phyloP scores from a whole-genome alignment of 2,329 filamentous ascomycete genomes.

The Phyllosticta citrichinensis region DNA sequence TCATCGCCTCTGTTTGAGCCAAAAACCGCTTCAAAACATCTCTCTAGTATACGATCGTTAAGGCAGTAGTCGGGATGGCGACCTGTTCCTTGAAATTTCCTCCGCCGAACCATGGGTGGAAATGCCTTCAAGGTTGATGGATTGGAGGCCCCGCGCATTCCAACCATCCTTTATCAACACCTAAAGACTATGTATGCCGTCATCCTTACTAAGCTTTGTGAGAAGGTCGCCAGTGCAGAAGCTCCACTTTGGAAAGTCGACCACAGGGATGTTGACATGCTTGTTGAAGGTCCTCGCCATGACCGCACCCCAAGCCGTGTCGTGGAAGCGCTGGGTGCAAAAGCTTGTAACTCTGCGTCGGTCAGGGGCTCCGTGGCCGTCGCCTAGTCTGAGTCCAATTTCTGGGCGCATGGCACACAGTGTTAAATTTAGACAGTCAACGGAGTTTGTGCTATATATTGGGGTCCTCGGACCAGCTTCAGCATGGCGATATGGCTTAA shows the following conservation, averaged over 20 bases:
- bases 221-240: conserved; percentile 48
- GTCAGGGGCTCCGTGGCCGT: too few species aligned
- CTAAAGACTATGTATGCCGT: conserved; percentile 39
- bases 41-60: too few species aligned
- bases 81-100: too few species aligned
- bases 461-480: too few species aligned
- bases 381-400: too few species aligned
- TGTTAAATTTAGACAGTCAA: too few species aligned
- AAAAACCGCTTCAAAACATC: too few species aligned
- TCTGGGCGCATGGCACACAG: too few species aligned
- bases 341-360: conserved; percentile 17
- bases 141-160: not conserved
- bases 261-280: conserved; percentile 65
- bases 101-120: not conserved
- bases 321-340: conserved; percentile 37
- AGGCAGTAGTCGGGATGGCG: too few species aligned
- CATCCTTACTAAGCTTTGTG: conserved; percentile 43
- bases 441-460: too few species aligned
- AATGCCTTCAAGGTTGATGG: not conserved
- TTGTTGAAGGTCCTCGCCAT: conserved; percentile 35
- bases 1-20: too few species aligned
- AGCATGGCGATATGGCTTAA: too few species aligned
- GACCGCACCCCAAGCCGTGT: conserved; percentile 23
- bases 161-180: conserved; percentile 41
- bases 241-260: conserved; percentile 57